Conservation (phyloP, 306 rosid species). For the Lathyrus sativus region DNA sequence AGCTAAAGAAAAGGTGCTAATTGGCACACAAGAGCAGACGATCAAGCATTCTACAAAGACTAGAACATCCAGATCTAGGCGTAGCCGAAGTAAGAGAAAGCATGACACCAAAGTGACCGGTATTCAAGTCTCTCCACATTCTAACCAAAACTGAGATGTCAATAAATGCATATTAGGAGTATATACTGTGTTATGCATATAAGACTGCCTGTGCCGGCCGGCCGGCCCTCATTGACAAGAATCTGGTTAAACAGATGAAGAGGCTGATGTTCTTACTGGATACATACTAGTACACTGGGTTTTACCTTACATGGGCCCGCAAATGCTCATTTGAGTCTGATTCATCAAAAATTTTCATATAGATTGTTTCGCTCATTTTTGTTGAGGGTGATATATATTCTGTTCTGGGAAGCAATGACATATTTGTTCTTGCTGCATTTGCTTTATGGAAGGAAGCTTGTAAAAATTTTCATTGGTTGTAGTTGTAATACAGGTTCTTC, state of each 20-base stretch:
- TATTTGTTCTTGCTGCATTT: constrained; percentile 30
- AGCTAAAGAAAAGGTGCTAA: constrained; percentile 41
- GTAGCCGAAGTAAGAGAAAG: constrained; percentile 67
- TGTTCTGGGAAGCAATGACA: constrained; percentile 39
- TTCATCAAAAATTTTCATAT: constrained; percentile 28
- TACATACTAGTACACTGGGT: constrained; percentile 20
- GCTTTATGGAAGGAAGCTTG: constrained; percentile 44
- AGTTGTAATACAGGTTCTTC: constrained; percentile 46
- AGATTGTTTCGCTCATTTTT: constrained; percentile 18
- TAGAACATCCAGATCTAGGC: constrained; percentile 62
- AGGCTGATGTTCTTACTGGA: constrained; percentile 39
- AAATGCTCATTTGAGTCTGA: constrained; percentile 38
- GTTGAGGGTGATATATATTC: constrained; percentile 36
- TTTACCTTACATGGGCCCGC: constrained; percentile 37
- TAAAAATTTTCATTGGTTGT: constrained; percentile 29
- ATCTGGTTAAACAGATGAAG: constrained; percentile 34
- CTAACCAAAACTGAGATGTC: constrained; percentile 54
- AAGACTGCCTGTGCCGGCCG: constrained; percentile 20
- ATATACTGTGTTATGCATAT: constrained; percentile 41
- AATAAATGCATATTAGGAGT: constrained; percentile 25
- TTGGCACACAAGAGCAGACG: constrained; percentile 43
- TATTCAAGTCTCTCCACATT: constrained; percentile 53
- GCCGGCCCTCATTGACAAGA: constrained; percentile 34
- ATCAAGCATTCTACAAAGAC: constrained; percentile 57
- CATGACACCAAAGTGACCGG: constrained; percentile 59